Evolutionary conservation across 768 basidiomycete genomes (phyloP).

Genomic region (Lactarius tabidus): DNA sequence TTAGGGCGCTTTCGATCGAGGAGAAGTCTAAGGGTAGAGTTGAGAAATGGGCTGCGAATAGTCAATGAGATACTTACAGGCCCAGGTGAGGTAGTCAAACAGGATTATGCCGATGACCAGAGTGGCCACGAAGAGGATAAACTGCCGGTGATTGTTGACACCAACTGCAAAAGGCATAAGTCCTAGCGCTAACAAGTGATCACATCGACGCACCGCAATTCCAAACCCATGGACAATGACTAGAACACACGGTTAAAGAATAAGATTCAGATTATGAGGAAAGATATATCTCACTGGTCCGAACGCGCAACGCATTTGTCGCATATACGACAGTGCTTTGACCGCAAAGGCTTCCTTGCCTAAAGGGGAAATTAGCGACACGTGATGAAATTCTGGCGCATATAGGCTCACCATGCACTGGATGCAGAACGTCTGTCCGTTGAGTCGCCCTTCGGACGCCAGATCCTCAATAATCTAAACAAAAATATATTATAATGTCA

Average conservation of each 20-base stretch:
- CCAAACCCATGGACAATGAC: constrained; percentile 99
- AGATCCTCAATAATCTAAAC: constrained; percentile 83
- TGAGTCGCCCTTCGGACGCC: constrained; percentile 80
- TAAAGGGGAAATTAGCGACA: constrained; percentile 29
- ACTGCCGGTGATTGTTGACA: constrained; percentile 91
- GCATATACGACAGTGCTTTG: constrained; percentile 93
- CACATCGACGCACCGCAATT: constrained; percentile 71
- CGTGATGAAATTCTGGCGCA: no score
- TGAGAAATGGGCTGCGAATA: constrained; percentile 3
- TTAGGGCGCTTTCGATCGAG: constrained; percentile 37
- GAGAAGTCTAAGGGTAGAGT: constrained; percentile 49
- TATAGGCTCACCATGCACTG: constrained; percentile 73
- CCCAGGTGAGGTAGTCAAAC: constrained; percentile 82
- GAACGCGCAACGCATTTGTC: constrained; percentile 85
- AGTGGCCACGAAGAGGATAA: constrained; percentile 85
- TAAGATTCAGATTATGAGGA: not conserved
- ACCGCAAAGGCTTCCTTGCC: constrained; percentile 87
- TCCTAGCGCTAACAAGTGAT: not conserved
- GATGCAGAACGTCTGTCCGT: constrained; percentile 96
- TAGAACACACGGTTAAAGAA: constrained; percentile 32
- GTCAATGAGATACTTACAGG: constrained; percentile 54
- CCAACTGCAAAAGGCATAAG: constrained; percentile 55
- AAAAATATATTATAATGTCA: not conserved
- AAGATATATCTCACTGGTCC: constrained; percentile 70
- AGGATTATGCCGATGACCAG: constrained; percentile 75